These are phyloP conservation scores for Houttuynia cordata DNA, from an alignment of 164 flowering plant genomes.

Conservation along the genomic window DNA sequence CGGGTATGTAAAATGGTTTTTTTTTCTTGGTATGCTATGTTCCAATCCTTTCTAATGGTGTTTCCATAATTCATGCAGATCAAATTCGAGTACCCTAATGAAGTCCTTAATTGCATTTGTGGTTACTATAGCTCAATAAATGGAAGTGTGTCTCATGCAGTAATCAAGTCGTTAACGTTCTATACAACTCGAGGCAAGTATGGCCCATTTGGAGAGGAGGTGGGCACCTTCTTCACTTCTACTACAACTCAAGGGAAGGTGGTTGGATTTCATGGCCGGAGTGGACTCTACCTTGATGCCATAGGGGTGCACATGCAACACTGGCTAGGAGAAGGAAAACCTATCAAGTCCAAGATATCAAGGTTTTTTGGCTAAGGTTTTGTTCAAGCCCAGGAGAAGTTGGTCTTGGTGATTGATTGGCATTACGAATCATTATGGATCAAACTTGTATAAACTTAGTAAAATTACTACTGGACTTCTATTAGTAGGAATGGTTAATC, in stretches of 20 bases:
- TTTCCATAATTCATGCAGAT: conserved; percentile 24
- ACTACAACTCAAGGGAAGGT: conserved; percentile 63
- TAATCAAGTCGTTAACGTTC: conserved; percentile 51
- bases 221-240: conserved; percentile 61
- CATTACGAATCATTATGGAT: no score
- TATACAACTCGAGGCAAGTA: conserved; percentile 50
- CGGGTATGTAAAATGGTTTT: conserved; percentile 21
- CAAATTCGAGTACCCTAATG: conserved; percentile 56
- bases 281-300: conserved; percentile 61
- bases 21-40: background rate
- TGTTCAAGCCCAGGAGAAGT: no score
- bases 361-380: conserved; percentile 19
- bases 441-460: no score
- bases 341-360: conserved; percentile 13
- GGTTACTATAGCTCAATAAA: conserved; percentile 45
- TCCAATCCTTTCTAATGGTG: background rate
- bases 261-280: conserved; percentile 81
- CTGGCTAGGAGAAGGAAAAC: conserved; percentile 43
- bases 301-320: conserved; percentile 89
- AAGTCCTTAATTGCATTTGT: conserved; percentile 46
- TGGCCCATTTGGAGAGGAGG: conserved; percentile 79
- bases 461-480: no score
- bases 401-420: no score
- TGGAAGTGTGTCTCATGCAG: conserved; percentile 23
- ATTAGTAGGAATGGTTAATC: no score